Base-by-base conservation (phyloP, 805 yeast genomes). In the Candida tibetensis region DNA sequence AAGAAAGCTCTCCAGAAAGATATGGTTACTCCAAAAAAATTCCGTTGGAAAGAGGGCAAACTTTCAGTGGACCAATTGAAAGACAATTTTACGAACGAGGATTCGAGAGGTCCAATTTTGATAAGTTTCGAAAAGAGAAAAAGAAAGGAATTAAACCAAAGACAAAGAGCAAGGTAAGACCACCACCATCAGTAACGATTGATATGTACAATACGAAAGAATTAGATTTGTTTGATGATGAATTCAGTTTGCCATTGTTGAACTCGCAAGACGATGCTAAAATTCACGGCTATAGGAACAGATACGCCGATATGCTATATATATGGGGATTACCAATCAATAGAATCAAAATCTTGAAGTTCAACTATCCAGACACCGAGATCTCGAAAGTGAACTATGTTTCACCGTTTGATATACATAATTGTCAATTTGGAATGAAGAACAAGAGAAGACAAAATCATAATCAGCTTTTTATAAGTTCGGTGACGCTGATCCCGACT, bases 321-420 rank as follows among this genome's bases (percentile, higher is more conserved):
- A 60, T 74, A 23, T 91, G 97, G 97, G 95, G 93, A 0, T 67
- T 89, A 14, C 85, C 89, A 0, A 73, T 85, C n/a, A 78, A 82
- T 46, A 62, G 96, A 30, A 79, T 86, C 19, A 90, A 90, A 51
- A 75, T 90, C 8, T 57, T 87, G 39, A 88, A 90, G 60, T 76
- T 78, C 64, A 83, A 82, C 50, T 74, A 72, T 42, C 59, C 74
- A 3, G 43, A 52, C 12, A 36, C 39, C 12, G 49, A 42, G 17
- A 40, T 41, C 40, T 52, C 12, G 41, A 47, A 5, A 28, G 21
- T 16, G 5, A 28, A 37, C 3, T 19, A 37, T 7, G 30, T 32
- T 32, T 53, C 63, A 18, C 55, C 43, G 15, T 56, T 53, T 33
- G 62, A 55, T 14, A 60, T 54, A 5, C 74, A 70, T 42, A 55